These are phyloP conservation scores for Xerocomus amazonicus DNA, from an alignment of 1,284 basidiomycete species.

Conservation along the genomic window DNA sequence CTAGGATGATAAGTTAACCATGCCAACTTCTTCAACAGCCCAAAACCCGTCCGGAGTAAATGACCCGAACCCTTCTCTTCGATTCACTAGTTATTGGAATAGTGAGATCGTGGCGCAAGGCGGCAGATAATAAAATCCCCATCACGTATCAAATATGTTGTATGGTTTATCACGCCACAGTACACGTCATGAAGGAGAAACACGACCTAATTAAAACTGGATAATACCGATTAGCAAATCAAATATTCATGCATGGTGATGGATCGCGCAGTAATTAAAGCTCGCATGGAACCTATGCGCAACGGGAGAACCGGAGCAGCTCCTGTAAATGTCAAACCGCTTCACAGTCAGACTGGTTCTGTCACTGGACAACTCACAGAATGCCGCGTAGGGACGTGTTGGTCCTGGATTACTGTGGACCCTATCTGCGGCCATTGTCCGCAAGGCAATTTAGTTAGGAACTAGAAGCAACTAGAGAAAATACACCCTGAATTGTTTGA, in stretches of 20 bases:
- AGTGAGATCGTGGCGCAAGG: neutral
- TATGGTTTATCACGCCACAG: neutral
- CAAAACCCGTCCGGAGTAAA: neutral
- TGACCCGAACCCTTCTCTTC: neutral
- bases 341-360: too few species aligned
- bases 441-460: neutral
- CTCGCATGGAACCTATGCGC: neutral
- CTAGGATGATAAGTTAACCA: too few species aligned
- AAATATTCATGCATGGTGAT: too few species aligned
- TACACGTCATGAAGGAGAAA: too few species aligned
- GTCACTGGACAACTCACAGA: too few species aligned
- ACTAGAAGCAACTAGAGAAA: neutral
- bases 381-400: too few species aligned
- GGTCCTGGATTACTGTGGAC: neutral
- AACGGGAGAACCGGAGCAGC: neutral
- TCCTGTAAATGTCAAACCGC: neutral
- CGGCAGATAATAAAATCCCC: neutral
- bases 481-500: neutral
- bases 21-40: too few species aligned
- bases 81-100: conserved; percentile 1
- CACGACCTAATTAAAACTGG: neutral
- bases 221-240: conserved; percentile 5
- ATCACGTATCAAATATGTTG: conserved; percentile 3
- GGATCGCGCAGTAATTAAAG: too few species aligned
- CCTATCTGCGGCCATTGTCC: neutral